Evolutionary conservation across 1,284 basidiomycete species (phyloP).

Genomic region (Rhodotorula sp.): DNA sequence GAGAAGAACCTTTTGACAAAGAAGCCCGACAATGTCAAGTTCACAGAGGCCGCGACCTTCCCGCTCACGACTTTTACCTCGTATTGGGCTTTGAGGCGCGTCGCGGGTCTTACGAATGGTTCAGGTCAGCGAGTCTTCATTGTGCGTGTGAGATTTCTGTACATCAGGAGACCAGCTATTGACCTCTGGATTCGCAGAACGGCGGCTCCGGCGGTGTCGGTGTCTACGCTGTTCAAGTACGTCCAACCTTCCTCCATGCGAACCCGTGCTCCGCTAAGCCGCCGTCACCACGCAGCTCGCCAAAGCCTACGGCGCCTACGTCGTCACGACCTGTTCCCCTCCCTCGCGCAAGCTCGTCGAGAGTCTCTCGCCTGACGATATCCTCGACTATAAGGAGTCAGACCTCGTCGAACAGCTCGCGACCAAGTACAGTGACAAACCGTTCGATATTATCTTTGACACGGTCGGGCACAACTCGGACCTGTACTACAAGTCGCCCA

Average conservation of each 20-base stretch:
- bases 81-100: conserved; percentile 57
- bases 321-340: conserved; percentile 60
- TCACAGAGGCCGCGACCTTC: conserved; percentile 61
- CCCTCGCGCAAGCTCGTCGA: conserved; percentile 57
- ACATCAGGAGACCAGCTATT: too few relatives aligned
- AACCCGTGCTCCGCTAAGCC: neutral
- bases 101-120: conserved; percentile 49
- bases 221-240: conserved; percentile 55
- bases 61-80: conserved; percentile 60
- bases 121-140: conserved; percentile 55
- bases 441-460: conserved; percentile 41
- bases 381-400: conserved; percentile 61
- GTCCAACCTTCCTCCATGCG: neutral
- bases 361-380: conserved; percentile 54
- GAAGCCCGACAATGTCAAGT: conserved; percentile 57
- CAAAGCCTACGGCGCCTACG: conserved; percentile 60
- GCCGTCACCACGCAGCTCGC: conserved; percentile 56
- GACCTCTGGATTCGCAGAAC: conserved; percentile 47
- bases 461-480: conserved; percentile 36
- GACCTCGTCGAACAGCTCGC: conserved; percentile 55
- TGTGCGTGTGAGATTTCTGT: neutral
- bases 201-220: conserved; percentile 67
- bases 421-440: conserved; percentile 45
- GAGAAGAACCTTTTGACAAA: conserved; percentile 7
- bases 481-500: conserved; percentile 38